phyloP scores from a whole-genome alignment of 116 monocot genomes.

The Thalassia testudinum region DNA sequence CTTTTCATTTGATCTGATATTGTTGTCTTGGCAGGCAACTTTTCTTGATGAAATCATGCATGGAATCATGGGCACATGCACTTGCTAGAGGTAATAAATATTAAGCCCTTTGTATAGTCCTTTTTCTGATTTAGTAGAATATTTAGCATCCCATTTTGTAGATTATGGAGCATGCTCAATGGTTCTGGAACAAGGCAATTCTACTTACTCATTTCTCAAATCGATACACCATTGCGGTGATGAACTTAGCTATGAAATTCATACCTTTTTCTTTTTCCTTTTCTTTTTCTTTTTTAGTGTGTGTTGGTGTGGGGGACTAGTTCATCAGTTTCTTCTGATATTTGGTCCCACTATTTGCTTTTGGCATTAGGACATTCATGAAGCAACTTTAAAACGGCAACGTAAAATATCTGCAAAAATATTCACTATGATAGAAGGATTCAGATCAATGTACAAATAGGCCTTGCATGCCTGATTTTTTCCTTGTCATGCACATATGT shows the following conservation, averaged over 20 bases:
- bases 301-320: too few species aligned
- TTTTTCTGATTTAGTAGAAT: background rate
- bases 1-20: too few species aligned
- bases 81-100: constrained; percentile 49
- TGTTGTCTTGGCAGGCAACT: constrained; percentile 44
- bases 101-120: background rate
- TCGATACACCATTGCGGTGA: constrained; percentile 79
- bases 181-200: constrained; percentile 91
- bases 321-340: too few species aligned
- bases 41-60: constrained; percentile 84
- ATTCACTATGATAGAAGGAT: constrained; percentile 84
- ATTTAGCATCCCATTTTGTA: constrained; percentile 1
- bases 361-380: constrained; percentile 55
- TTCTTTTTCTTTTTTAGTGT: too few species aligned
- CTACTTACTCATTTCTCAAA: constrained; percentile 91
- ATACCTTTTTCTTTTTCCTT: background rate
- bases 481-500: too few species aligned
- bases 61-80: constrained; percentile 78
- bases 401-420: constrained; percentile 62
- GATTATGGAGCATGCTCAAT: constrained; percentile 81
- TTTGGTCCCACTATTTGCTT: background rate
- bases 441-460: too few species aligned
- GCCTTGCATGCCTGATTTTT: too few species aligned
- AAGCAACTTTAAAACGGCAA: constrained; percentile 60
- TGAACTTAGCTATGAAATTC: background rate